A percentile compares a stretch with the other conserved stretches of the same genome.
phyloP scores from a whole-genome alignment of 148 eudicot genomes.

The Persicaria maculosa region DNA sequence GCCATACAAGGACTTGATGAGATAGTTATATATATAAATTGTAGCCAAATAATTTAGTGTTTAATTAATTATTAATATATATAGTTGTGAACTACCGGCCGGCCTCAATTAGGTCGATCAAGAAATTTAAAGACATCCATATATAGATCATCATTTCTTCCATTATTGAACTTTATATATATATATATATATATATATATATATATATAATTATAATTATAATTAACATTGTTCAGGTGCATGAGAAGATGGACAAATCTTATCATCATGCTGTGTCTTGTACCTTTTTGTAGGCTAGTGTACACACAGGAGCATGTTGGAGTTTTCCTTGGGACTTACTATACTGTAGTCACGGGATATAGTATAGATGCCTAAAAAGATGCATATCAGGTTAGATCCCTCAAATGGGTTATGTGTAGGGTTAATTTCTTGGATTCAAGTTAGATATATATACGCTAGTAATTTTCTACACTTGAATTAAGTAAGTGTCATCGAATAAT shows the following conservation, averaged over 20 bases:
- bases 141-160: not conserved
- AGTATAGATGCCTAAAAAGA: not conserved
- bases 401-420: not conserved
- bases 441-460: no score
- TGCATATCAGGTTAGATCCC: not conserved
- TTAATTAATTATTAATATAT: not conserved
- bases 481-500: no score
- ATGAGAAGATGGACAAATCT: not conserved
- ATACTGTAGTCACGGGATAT: slow-evolving; percentile 1
- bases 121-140: not conserved
- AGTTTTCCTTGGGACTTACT: not conserved
- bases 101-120: not conserved
- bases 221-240: not conserved
- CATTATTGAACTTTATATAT: not conserved
- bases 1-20: slow-evolving; percentile 8
- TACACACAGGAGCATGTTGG: not conserved
- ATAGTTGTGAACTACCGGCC: not conserved
- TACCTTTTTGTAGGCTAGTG: not conserved
- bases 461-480: no score
- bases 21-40: not conserved
- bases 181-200: not conserved
- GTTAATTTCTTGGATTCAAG: not conserved
- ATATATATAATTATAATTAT: not conserved
- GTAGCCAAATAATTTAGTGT: not conserved
- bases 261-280: not conserved